Evolutionary conservation across 2,329 filamentous ascomycete genomes (phyloP), one percentile per base, ranked within the genome.

Genomic region (Microsporum canis): DNA sequence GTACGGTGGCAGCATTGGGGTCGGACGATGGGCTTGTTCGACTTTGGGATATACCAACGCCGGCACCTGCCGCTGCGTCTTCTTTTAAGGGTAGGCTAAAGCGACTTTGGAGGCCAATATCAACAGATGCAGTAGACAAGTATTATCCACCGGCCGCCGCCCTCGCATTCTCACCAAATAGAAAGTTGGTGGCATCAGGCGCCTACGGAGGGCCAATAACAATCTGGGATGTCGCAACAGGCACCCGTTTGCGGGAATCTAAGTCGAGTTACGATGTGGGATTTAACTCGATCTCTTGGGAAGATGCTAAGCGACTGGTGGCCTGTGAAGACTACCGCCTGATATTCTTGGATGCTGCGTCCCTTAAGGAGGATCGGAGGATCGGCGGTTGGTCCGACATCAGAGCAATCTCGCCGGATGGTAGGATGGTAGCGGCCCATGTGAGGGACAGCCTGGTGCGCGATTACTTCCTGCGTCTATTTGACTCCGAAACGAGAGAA

Each of bases 201-300:
- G 17, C n/a, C 36, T n/a, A 3, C 53, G 58, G 53, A n/a, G 14
- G 39, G n/a, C 53, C 58, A 10, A 39, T 60, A 8, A 33, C 5
- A 39, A 34, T 60, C 12, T 60, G 58, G 58, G 45, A 60, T 60
- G 23, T 38, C 12, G 12, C 41, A 8, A 60, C 23, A 0, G 58
- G 58, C n/a, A 5, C n/a, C n/a, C 38, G 10, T 3, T 41, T 41
- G 12, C 38, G n/a, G 38, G 3, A 41, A 41, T 41, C 38, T 10
- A 41, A 41, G 38, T 41, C 5, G n/a, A 41, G n/a, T 14, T 41
- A 41, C 38, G 12, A 1, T 14, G n/a, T 23, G 17, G 17, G 17
- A 23, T 23, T 41, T n/a, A 2, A n/a, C 12, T 12, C 12, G 38
- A 41, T 41, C 38, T 41, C n/a, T 41, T 41, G 38, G 38, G 10